Percentiles rank a stretch among this genome's conserved stretches.
Conservation (phyloP, 371 early-diverging fungal genomes). For the Haplosporangium sp. region DNA sequence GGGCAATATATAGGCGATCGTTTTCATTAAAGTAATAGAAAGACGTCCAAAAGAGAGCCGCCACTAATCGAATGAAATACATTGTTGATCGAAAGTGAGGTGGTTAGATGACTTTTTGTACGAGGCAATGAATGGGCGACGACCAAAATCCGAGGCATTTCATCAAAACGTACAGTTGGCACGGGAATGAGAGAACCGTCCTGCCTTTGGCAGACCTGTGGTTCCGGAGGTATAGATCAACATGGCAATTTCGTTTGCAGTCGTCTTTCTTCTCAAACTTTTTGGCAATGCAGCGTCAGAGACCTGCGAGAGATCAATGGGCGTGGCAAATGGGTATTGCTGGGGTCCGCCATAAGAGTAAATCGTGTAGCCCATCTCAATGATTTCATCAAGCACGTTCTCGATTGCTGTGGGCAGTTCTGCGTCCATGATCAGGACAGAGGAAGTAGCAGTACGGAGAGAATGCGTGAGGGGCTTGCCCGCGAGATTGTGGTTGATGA, state of each 20-base stretch:
- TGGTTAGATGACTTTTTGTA: background rate
- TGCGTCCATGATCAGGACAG: slow-evolving; percentile 47
- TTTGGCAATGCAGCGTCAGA: slow-evolving; percentile 35
- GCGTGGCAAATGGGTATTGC: slow-evolving; percentile 32
- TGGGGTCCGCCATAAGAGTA: slow-evolving; percentile 36
- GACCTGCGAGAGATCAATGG: slow-evolving; percentile 23
- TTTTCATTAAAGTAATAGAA: slow-evolving; percentile 42
- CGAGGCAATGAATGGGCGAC: background rate
- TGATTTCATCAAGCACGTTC: slow-evolving; percentile 35
- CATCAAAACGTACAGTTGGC: slow-evolving; percentile 38
- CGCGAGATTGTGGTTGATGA: slow-evolving; percentile 52
- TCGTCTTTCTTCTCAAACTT: slow-evolving; percentile 46
- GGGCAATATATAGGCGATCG: slow-evolving; percentile 48
- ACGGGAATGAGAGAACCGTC: slow-evolving; percentile 51
- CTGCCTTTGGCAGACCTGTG: slow-evolving; percentile 74
- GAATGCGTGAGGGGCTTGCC: slow-evolving; percentile 54
- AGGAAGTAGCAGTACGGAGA: slow-evolving; percentile 36
- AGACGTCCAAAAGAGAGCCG: slow-evolving; percentile 46
- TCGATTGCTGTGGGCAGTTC: slow-evolving; percentile 29
- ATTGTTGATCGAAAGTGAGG: background rate
- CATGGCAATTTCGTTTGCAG: slow-evolving; percentile 76
- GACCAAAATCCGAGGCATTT: background rate
- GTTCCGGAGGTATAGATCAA: slow-evolving; percentile 96
- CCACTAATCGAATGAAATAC: slow-evolving; percentile 14
- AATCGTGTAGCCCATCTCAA: slow-evolving; percentile 44